Base-by-base conservation (phyloP, 345 rosid species). In the Punica granatum region DNA sequence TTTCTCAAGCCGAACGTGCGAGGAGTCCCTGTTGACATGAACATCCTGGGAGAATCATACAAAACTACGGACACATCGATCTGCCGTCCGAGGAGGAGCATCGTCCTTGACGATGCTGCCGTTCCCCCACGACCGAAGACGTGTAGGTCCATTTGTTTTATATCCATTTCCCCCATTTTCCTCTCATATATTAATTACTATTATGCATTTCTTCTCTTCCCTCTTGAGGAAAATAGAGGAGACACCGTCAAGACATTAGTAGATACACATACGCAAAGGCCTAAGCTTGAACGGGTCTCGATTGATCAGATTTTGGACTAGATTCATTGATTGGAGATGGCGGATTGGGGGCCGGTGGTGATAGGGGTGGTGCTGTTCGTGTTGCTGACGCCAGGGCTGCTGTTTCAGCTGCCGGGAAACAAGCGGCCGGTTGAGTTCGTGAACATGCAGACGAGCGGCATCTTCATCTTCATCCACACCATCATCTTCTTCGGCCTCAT, bases 291-390 rank as follows among this genome's bases (percentile, higher is more conserved):
- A 37, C 41, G 41, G 11, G 5, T 37, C n/a, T n/a, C n/a, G n/a
- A n/a, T 37, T 37, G 41, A 37, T 37, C 5, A 37, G 5, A 4
- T 37, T 37, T 37, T 37, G 11, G 41, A 37, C 41, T 37, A 37
- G 41, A 37, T 37, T 11, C 25, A 49, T 23, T 3, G 12, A 2
- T 7, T 7, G 31, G 15, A 53, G 59, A 53, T 53, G 59, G 59
- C 30, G 30, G 35, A 68, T 35, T 68, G 71, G 71, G 53, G 71
- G 15, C 46, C 65, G 11, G 71, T 68, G 7, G 19, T 68, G 37
- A 46, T 68, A 36, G 64, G 36, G 51, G 64, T 43, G 48, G 71
- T 68, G 37, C 54, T 68, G 64, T 68, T 68, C 65, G 71, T 68
- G 39, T 21, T 68, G 65, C 64, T 68, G 39, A 59, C 54, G 26